phyloP scores from a whole-genome alignment of 2,329 filamentous ascomycete species.

The Cladosporium sp. region DNA sequence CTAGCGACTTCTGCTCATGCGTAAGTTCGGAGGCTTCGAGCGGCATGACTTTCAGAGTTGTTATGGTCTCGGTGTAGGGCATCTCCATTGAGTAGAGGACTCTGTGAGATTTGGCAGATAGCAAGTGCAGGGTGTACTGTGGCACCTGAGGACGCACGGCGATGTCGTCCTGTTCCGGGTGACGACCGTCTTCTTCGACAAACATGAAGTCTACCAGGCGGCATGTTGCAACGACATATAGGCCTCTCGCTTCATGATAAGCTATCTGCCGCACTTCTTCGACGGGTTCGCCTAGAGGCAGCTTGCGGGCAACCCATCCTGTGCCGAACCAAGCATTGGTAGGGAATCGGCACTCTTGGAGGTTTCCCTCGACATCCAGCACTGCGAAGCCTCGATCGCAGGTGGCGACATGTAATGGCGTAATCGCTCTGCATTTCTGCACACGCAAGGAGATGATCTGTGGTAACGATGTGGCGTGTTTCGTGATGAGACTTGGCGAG shows the following conservation, averaged over 20 bases:
- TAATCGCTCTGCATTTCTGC: conserved; percentile 1
- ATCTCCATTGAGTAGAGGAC: conserved; percentile 73
- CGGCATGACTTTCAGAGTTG: conserved; percentile 76
- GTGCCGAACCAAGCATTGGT: conserved; percentile 65
- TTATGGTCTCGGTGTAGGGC: conserved; percentile 69
- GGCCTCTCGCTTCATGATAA: conserved; percentile 69
- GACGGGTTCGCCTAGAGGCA: conserved; percentile 52
- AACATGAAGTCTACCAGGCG: conserved; percentile 69
- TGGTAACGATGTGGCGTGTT: conserved; percentile 72
- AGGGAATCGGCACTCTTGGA: conserved; percentile 71
- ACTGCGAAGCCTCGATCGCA: conserved; percentile 64
- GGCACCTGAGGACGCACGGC: conserved; percentile 63
- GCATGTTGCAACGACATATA: conserved; percentile 74
- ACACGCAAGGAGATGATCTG: conserved; percentile 46
- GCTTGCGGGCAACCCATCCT: conserved; percentile 69
- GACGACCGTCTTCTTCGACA: conserved; percentile 78
- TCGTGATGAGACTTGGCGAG: conserved; percentile 77
- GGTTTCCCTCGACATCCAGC: conserved; percentile 51
- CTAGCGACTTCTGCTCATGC: conserved; percentile 75
- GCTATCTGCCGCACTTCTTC: conserved; percentile 68
- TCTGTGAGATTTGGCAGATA: conserved; percentile 72
- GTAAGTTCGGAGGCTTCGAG: conserved; percentile 90
- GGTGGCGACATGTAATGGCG: conserved; percentile 2
- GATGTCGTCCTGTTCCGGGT: conserved; percentile 66
- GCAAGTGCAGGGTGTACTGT: conserved; percentile 69